Conservation (phyloP, 192 early-diverging fungal genomes). For the Backusella parvicylindrica region DNA sequence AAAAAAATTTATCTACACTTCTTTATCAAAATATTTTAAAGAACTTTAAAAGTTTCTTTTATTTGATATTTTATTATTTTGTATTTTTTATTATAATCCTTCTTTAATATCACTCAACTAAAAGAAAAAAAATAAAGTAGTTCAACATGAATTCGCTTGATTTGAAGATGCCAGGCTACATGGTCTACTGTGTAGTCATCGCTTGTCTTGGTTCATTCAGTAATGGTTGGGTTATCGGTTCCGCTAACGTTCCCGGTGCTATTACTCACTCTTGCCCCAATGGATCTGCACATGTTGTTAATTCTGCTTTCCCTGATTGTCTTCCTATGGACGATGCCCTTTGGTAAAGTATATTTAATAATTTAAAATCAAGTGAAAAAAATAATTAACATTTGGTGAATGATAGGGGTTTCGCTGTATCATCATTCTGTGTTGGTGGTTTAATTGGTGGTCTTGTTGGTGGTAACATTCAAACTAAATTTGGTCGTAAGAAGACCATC, state of each 20-base stretch:
- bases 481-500: slow-evolving; percentile 55
- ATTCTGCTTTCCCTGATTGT: slow-evolving; percentile 26
- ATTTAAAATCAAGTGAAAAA: not conserved
- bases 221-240: slow-evolving; percentile 44
- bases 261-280: slow-evolving; percentile 25
- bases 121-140: slow-evolving; percentile 3
- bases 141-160: slow-evolving; percentile 43
- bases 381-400: not conserved
- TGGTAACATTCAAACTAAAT: slow-evolving; percentile 35
- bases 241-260: slow-evolving; percentile 41
- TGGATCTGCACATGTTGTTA: not conserved
- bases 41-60: not conserved
- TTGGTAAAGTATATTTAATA: slow-evolving; percentile 8
- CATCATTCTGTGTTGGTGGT: slow-evolving; percentile 53
- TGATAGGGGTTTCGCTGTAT: slow-evolving; percentile 43
- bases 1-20: not conserved
- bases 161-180: slow-evolving; percentile 32
- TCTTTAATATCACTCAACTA: not conserved
- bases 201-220: slow-evolving; percentile 39
- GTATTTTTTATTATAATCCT: not conserved
- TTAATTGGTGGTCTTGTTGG: slow-evolving; percentile 51
- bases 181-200: slow-evolving; percentile 39
- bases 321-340: slow-evolving; percentile 30
- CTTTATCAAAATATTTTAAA: not conserved
- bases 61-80: not conserved